Evolutionary conservation across 1,284 basidiomycete genomes (phyloP), one percentile per base, ranked within the genome.

Genomic region (Pseudozyma tsukubaensis): DNA sequence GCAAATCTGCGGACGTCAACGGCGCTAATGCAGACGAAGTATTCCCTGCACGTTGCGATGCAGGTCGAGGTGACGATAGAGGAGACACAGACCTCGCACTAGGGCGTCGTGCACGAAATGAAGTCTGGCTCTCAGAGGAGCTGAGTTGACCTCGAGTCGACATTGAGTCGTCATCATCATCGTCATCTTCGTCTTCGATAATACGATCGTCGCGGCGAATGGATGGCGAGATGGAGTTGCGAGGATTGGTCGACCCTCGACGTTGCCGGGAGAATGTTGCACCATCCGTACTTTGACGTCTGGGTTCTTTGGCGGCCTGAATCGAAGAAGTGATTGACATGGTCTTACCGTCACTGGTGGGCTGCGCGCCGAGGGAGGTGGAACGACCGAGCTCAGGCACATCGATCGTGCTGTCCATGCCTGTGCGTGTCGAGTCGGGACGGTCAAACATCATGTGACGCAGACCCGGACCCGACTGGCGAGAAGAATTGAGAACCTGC

Each of bases 391-490:
- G 67, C 53, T 72, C 70, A 13, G 70, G 65, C 48, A 64, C 11
- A 8, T 35, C 61, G 12, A 45, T 9, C 3, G 29, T 62, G 55
- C 62, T 59, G 36, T 71, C 63, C 56, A 63, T 68, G 29, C 60
- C 66, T 1, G 60, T 54, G 2, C 59, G 59, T 3, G 64, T 34
- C n/a, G 68, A 75, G 50, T 43, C 54, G 0, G 72, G 57, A 24
- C 64, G 65, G 16, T 78, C 72, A 13, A 77, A 72, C 79, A 80
- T 79, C 77, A 80, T 79, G 45, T 71, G 58, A 35, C 79, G 55
- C 43, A 80, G 54, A 19, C 78, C 78, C 7, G 77, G 76, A 6
- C 71, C 77, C 37, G 39, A 42, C 12, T 58, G 34, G 6, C 71
- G 63, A 51, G 64, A 63, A 40, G 70, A 67, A 37, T 73, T 76